Evolutionary conservation across 805 yeast genomes (phyloP).

Genomic region (Candida nonsorbophila): DNA sequence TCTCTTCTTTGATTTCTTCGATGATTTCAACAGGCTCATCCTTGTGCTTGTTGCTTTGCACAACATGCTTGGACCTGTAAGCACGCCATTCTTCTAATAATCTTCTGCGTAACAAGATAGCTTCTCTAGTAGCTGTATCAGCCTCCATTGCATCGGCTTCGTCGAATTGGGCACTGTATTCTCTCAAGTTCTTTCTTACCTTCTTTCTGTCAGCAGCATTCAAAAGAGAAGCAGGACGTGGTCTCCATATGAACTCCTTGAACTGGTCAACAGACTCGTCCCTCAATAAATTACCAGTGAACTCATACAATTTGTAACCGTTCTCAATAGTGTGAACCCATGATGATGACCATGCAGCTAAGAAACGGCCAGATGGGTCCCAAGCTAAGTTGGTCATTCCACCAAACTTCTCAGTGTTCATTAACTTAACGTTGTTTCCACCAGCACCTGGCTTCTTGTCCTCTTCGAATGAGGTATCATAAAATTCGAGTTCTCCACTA

Average conservation of each 20-base stretch:
- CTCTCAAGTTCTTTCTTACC: constrained; percentile 83
- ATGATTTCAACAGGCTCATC: constrained; percentile 49
- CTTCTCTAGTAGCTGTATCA: constrained; percentile 83
- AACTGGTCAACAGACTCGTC: constrained; percentile 79
- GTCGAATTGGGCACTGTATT: constrained; percentile 88
- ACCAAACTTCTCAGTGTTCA: constrained; percentile 59
- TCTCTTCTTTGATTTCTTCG: constrained; percentile 75
- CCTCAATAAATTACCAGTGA: constrained; percentile 70
- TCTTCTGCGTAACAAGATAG: constrained; percentile 77
- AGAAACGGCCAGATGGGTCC: constrained; percentile 95
- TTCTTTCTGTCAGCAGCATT: constrained; percentile 78
- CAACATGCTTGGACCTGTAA: constrained; percentile 54
- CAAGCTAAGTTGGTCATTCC: constrained; percentile 83
- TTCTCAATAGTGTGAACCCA: constrained; percentile 84
- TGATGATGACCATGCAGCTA: constrained; percentile 81
- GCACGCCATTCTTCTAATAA: constrained; percentile 79
- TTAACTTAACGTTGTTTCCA: constrained; percentile 55
- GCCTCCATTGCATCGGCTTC: constrained; percentile 96
- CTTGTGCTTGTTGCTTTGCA: constrained; percentile 32
- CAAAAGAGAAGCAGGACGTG: constrained; percentile 81
- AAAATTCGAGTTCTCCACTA: constrained; percentile 74
- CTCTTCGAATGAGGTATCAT: constrained; percentile 80
- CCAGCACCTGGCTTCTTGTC: constrained; percentile 45
- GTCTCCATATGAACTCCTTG: constrained; percentile 94
- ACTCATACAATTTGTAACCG: constrained; percentile 84